These are phyloP conservation scores for Anthoceros angustus DNA, from an alignment of 225 moss, liverwort and hornwort species.

Conservation along the genomic window DNA sequence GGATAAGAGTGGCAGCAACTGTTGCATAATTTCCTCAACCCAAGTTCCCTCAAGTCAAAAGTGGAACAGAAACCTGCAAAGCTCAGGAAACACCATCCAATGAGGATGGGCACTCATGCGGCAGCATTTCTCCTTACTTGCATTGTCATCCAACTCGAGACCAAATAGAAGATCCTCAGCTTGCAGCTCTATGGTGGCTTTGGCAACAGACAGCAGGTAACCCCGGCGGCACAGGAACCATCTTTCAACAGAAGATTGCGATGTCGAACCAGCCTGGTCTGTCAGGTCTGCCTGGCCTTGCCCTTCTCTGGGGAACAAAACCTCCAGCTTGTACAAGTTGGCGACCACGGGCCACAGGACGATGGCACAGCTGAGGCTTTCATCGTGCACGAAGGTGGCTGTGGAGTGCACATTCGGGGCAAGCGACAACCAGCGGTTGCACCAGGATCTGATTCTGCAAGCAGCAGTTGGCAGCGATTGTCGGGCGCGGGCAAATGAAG, in stretches of 20 bases:
- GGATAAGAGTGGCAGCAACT: neutral
- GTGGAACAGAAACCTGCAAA: neutral
- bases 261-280: neutral
- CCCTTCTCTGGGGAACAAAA: neutral
- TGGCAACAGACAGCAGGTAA: constrained; percentile 5
- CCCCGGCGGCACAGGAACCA: constrained; percentile 13
- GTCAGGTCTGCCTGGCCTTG: neutral
- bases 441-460: constrained; percentile 18
- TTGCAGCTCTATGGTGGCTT: neutral
- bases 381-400: constrained; percentile 10
- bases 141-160: constrained; percentile 19
- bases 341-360: constrained; percentile 10
- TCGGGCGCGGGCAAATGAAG: no score
- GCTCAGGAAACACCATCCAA: neutral
- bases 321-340: constrained; percentile 11
- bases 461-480: constrained; percentile 4
- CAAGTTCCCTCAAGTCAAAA: neutral
- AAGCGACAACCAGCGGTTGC: constrained; percentile 15
- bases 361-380: constrained; percentile 15
- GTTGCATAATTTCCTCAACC: neutral
- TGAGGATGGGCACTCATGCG: neutral
- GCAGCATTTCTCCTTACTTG: constrained; percentile 10
- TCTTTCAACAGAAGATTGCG: neutral
- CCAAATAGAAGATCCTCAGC: constrained; percentile 7
- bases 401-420: neutral